phyloP scores from a whole-genome alignment of 2,329 filamentous ascomycete genomes.

The Diatrype stigma region DNA sequence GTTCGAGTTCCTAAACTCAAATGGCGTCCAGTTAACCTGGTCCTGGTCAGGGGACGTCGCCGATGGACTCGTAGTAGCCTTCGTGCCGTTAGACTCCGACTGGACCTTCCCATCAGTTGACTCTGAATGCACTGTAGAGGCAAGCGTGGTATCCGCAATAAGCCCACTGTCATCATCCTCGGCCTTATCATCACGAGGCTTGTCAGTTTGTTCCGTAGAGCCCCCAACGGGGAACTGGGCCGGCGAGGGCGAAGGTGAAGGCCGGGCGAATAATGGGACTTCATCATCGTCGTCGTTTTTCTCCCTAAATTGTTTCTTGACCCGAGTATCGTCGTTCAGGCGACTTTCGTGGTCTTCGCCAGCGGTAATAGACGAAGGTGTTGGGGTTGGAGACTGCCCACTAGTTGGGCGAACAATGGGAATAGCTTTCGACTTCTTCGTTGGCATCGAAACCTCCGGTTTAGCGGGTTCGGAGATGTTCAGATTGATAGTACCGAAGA shows the following conservation, averaged over 20 bases:
- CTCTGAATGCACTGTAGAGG: constrained; percentile 49
- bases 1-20: constrained; percentile 51
- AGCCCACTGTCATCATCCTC: constrained; percentile 41
- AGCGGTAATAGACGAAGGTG: constrained; percentile 9
- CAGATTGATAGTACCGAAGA: constrained; percentile 68
- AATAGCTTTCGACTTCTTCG: constrained; percentile 75
- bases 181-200: constrained; percentile 23
- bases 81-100: constrained; percentile 30
- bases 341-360: constrained; percentile 57
- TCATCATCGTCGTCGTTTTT: constrained; percentile 64
- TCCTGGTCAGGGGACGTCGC: constrained; percentile 48
- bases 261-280: constrained; percentile 69
- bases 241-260: constrained; percentile 31
- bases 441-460: constrained; percentile 59
- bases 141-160: constrained; percentile 46
- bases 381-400: constrained; percentile 28
- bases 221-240: constrained; percentile 22
- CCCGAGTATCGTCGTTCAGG: constrained; percentile 60
- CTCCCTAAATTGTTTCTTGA: constrained; percentile 68
- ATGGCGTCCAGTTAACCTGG: constrained; percentile 53
- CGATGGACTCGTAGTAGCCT: constrained; percentile 50
- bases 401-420: constrained; percentile 70
- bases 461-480: constrained; percentile 59
- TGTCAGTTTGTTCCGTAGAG: constrained; percentile 6
- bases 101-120: constrained; percentile 43